A percentile compares a stretch with the other conserved stretches of the same genome.
Conservation (phyloP, 2,329 filamentous ascomycete genomes). For the Fusarium xylarioides region DNA sequence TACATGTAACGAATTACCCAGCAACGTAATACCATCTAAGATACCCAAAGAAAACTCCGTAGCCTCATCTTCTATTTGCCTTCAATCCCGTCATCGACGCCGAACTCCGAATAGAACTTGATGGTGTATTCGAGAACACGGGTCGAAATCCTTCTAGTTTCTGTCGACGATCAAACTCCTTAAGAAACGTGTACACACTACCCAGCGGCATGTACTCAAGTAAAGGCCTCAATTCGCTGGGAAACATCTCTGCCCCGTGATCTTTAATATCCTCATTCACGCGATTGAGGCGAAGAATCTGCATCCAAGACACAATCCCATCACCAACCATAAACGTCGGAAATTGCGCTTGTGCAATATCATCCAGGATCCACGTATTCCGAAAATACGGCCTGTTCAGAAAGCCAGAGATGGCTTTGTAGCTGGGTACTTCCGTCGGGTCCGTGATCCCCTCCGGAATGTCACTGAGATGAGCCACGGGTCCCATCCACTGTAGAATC, state of each 20-base stretch:
- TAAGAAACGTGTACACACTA: conserved; percentile 35
- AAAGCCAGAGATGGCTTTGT: conserved; percentile 33
- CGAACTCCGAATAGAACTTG: conserved; percentile 36
- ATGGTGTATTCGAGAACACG: neutral
- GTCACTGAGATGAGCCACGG: conserved; percentile 36
- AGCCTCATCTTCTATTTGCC: neutral
- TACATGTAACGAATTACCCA: neutral
- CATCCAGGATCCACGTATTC: conserved; percentile 38
- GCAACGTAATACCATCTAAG: fast-evolving
- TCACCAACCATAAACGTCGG: conserved; percentile 36
- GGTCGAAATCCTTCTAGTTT: conserved; percentile 12
- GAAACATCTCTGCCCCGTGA: conserved; percentile 36
- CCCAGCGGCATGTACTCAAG: conserved; percentile 37
- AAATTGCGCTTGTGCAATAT: conserved; percentile 35
- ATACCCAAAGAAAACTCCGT: neutral
- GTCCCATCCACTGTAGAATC: conserved; percentile 35
- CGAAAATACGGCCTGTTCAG: conserved; percentile 37
- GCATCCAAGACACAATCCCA: conserved; percentile 40
- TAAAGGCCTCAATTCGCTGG: conserved; percentile 24
- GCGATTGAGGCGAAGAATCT: conserved; percentile 36
- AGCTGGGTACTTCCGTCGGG: conserved; percentile 34
- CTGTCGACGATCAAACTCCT: conserved; percentile 35
- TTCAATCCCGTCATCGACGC: conserved; percentile 25
- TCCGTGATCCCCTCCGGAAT: conserved; percentile 37
- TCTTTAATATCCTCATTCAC: conserved; percentile 39